These are phyloP conservation scores for Talinum fruticosum DNA, from an alignment of 148 eudicot species.

Conservation along the genomic window DNA sequence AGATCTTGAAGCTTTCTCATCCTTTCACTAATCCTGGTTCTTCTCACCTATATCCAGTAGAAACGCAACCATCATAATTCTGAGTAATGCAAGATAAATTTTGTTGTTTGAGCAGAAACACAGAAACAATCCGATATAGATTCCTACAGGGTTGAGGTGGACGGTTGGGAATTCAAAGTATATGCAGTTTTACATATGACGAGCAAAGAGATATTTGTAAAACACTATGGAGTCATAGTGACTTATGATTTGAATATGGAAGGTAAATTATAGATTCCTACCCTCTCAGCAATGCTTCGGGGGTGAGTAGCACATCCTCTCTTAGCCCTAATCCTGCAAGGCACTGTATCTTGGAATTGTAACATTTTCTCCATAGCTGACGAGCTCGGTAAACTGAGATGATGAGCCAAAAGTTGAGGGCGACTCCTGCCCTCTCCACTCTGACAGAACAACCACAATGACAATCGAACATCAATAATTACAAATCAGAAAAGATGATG, in stretches of 20 bases:
- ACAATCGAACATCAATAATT: conserved; percentile 17
- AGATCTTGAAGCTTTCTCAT: conserved; percentile 96
- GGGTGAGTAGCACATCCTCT: conserved; percentile 97
- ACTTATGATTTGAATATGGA: neutral
- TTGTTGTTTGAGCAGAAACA: neutral
- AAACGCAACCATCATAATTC: neutral
- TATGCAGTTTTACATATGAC: too few species aligned
- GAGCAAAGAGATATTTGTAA: neutral
- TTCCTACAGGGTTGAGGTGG: neutral
- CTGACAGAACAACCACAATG: conserved; percentile 32
- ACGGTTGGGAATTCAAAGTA: neutral
- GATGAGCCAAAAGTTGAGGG: conserved; percentile 51
- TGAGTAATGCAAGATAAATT: neutral
- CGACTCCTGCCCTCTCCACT: conserved; percentile 35
- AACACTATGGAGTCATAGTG: neutral
- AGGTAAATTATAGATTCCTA: conserved; percentile 16
- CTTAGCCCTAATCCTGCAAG: conserved; percentile 69
- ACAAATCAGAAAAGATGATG: conserved; percentile 1
- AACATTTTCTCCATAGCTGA: conserved; percentile 59
- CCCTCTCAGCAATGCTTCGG: conserved; percentile 94
- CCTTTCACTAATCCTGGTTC: conserved; percentile 86
- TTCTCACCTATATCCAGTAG: conserved; percentile 56
- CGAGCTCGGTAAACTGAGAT: conserved; percentile 65
- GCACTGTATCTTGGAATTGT: conserved; percentile 61
- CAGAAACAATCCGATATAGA: neutral